phyloP scores from a whole-genome alignment of 345 rosid species.

The Salix udensis region DNA sequence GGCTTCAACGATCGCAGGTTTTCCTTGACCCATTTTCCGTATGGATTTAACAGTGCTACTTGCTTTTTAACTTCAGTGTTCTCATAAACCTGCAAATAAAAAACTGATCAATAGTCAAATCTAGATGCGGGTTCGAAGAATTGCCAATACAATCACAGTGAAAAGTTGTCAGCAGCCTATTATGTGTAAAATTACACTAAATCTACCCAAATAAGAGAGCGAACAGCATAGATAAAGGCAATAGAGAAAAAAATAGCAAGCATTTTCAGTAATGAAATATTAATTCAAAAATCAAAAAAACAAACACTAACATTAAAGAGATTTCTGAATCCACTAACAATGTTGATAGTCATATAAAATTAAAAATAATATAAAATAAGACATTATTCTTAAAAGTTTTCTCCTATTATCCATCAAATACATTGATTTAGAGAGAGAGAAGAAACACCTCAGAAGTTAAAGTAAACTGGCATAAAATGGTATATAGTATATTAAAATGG shows the following conservation, averaged over 20 bases:
- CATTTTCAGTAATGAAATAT: not conserved
- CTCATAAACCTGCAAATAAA: conserved; percentile 73
- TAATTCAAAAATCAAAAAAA: not conserved
- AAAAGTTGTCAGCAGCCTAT: not conserved
- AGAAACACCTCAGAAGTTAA: not conserved
- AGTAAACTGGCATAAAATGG: not conserved
- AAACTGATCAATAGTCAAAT: not conserved
- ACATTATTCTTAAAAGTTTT: not conserved
- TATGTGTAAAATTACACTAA: not conserved
- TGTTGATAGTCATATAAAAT: not conserved
- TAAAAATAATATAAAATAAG: not conserved
- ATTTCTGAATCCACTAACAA: not conserved
- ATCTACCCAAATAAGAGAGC: not conserved
- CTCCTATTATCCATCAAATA: not conserved
- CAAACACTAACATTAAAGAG: not conserved
- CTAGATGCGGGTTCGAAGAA: not conserved
- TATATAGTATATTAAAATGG: not conserved
- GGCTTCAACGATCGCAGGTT: conserved; percentile 72
- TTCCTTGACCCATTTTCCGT: conserved; percentile 80
- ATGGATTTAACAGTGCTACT: conserved; percentile 74
- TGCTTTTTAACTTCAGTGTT: conserved; percentile 88
- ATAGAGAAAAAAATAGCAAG: not conserved
- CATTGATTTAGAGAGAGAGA: not conserved
- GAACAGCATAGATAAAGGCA: not conserved
- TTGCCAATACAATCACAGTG: not conserved